Evolutionary conservation across 345 rosid species (phyloP), one percentile per base, ranked within the genome.

Genomic region (Acer negundo): DNA sequence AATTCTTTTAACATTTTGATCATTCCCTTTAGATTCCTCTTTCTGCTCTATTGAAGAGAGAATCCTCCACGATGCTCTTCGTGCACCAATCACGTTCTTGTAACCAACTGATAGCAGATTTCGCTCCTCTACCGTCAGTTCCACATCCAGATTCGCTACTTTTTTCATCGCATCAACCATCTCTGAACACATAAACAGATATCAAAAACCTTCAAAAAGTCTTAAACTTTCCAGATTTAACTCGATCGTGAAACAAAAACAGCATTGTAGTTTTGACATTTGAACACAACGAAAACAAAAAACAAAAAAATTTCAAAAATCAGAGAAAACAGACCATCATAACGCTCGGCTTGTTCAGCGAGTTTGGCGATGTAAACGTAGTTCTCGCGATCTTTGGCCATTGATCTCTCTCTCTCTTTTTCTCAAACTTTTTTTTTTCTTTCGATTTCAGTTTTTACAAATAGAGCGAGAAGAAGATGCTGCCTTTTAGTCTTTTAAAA

Each of bases 41-140:
- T 85, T 88, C 51, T 85, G 90, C 77, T 88, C 91, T 10, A 88
- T 88, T 19, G 90, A 85, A 0, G 86, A 86, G 11, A 88, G 78
- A 8, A 86, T 85, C 88, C 90, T 86, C 91, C 91, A 88, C 0
- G 91, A 84, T 47, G 89, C 88, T 84, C 91, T 86, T 62, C 91
- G 83, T 3, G 88, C 75, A 64, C 91, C 91, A 4, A 88, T 79
- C 81, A 88, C 87, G 79, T 86, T 88, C 86, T 88, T 88, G 84
- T 86, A 88, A 11, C 91, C 90, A 20, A 88, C 88, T 2, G 90
- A 88, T 73, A 88, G 86, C 28, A 88, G 72, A 67, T 88, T 88
- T 78, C 91, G 81, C 80, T 88, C 91, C 81, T 86, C 90, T 38
- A 88, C 82, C 6, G 88, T 86, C 47, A 88, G 77, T 78, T 88